Evolutionary conservation across 2,329 filamentous ascomycete genomes (phyloP), one percentile per base, ranked within the genome.

Genomic region (Talaromyces sp.): DNA sequence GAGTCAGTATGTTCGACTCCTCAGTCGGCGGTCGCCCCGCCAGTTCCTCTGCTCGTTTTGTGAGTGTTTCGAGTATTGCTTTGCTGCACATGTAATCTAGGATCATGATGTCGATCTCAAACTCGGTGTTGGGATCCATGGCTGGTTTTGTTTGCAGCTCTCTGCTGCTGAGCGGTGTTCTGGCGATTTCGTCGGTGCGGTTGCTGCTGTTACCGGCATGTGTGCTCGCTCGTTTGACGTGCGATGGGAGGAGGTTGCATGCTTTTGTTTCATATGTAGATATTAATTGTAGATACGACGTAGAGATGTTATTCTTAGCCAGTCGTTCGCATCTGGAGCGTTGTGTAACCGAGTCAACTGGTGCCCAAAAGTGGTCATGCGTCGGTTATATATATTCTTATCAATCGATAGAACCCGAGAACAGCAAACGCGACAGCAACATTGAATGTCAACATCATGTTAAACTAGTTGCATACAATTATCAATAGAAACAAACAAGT

Each of bases 81-180:
- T 78, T 75, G 71, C 77, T 80, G 46, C 80, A 66, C 3, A 85
- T 68, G 64, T 83, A 85, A 66, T 86, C 83, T n/a, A 85, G 71
- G 50, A 85, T 83, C 68, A 83, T 78, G 38, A 78, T 67, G 63
- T 86, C 80, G 14, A 83, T 78, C 19, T 83, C 80, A 24, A 77
- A 67, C 46, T 77, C 75, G 5, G 67, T 69, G 24, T 72, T 69
- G 3, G 69, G 58, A 57, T 76, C 67, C 59, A 62, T 62, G 19
- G 12, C n/a, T 41, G 27, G 2, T 7, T 54, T 8, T 54, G 4
- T 29, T 32, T 35, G 46, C 24, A 31, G 14, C 54, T 43, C 2
- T 19, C 38, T 17, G n/a, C 17, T n/a, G 38, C 27, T 29, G 9
- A n/a, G n/a, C n/a, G n/a, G n/a, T n/a, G n/a, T n/a, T 29, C 38